phyloP scores from a whole-genome alignment of 345 rosid species.

The Eucalyptus microcorys region DNA sequence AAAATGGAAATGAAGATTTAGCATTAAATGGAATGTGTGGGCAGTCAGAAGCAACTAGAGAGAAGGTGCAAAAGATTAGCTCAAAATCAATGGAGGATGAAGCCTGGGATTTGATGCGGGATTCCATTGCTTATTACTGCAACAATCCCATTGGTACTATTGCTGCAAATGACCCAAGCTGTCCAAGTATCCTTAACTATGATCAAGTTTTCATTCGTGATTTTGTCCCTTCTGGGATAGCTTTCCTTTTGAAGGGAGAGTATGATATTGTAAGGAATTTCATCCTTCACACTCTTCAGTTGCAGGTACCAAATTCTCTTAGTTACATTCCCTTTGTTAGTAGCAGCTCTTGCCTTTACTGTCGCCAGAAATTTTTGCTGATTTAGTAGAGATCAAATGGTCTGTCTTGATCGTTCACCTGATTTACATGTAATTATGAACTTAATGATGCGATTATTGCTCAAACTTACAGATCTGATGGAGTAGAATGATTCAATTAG shows the following conservation, averaged over 20 bases:
- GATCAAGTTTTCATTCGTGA: slow-evolving; percentile 97
- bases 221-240: slow-evolving; percentile 85
- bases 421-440: neutral
- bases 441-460: neutral
- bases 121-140: slow-evolving; percentile 75
- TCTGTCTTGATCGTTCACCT: neutral
- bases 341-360: neutral
- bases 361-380: neutral
- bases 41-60: neutral
- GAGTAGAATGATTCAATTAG: neutral
- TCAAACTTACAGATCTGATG: neutral
- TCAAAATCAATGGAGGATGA: slow-evolving; percentile 58
- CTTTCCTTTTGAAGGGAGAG: slow-evolving; percentile 92
- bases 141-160: slow-evolving; percentile 83
- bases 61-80: neutral
- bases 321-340: neutral
- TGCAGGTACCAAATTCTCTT: slow-evolving; percentile 48
- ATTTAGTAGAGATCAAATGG: neutral
- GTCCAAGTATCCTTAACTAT: slow-evolving; percentile 50
- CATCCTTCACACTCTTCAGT: slow-evolving; percentile 86
- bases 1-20: slow-evolving; percentile 11
- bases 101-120: slow-evolving; percentile 70
- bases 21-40: slow-evolving; percentile 8
- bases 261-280: slow-evolving; percentile 79
- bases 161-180: slow-evolving; percentile 85